Evolutionary conservation across 176 grass and related monocot species (phyloP).

Genomic region (Carex myosuroides): DNA sequence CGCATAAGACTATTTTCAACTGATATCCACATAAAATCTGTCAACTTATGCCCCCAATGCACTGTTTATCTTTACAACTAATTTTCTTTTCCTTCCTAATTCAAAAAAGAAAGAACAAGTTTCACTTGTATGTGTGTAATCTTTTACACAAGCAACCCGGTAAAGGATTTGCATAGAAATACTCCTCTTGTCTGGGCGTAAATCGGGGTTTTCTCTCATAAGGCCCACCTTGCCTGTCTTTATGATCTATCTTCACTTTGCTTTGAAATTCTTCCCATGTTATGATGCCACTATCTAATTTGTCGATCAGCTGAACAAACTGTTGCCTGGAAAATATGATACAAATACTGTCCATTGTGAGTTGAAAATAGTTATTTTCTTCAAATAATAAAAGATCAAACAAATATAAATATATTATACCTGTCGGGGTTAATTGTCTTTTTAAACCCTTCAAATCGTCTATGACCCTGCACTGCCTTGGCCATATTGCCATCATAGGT

Average conservation of each 20-base stretch:
- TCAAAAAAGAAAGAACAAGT: constrained; percentile 9
- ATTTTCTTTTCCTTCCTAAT: constrained; percentile 11
- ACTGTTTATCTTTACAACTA: constrained; percentile 20
- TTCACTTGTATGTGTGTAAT: constrained; percentile 31
- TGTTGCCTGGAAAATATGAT: constrained; percentile 42
- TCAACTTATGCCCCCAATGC: constrained; percentile 16
- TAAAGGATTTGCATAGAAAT: constrained; percentile 97
- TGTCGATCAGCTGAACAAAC: constrained; percentile 73
- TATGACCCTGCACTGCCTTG: constrained; percentile 84
- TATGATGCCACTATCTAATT: constrained; percentile 52
- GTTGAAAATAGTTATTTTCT: constrained; percentile 1
- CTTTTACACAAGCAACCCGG: constrained; percentile 82
- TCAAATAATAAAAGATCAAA: constrained; percentile 1
- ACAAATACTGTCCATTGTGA: background rate
- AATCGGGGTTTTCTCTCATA: constrained; percentile 51
- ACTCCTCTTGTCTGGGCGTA: constrained; percentile 66
- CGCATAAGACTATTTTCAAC: background rate
- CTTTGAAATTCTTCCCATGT: constrained; percentile 53
- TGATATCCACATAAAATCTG: background rate
- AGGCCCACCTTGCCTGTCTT: constrained; percentile 66
- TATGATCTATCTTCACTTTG: constrained; percentile 58
- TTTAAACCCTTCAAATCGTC: constrained; percentile 79
- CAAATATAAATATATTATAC: constrained; percentile 35
- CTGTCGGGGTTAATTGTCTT: constrained; percentile 83
- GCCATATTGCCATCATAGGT: constrained; percentile 99